Evolutionary conservation across 1,284 basidiomycete species (phyloP), one percentile per base, ranked within the genome.

Genomic region (Cystobasidium sp.): DNA sequence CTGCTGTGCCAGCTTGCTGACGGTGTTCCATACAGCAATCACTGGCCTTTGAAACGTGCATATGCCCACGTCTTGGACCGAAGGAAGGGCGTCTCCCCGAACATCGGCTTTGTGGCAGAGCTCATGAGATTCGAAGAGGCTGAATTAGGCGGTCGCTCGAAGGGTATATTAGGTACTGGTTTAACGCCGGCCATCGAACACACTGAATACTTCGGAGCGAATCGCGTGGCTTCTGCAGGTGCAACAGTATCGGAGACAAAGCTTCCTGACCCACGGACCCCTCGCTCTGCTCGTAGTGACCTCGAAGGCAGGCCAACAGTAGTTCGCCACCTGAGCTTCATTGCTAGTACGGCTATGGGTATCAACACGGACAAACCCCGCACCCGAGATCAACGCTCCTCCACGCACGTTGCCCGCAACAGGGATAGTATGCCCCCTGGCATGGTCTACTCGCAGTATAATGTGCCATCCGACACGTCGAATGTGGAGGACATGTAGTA

Each of bases 21-120:
- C 5, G 5, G 5, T 31, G 18, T 7, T 49, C 4, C 46, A 9
- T 61, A 39, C 79, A 91, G 94, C 6, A 93, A 97, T 80, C 92
- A 94, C 78, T 97, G 95, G 95, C 91, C 93, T 8, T 87, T 98
- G 63, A 91, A 92, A 41, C 89, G 89, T 65, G 92, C 95, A 0
- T 98, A 97, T 81, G 85, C 89, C 0, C 95, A 93, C 81, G 95
- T 98, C 24, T 86, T 92, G 52, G 93, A 95, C 79, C 88, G 93
- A 9, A 88, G 96, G 59, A 91, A 91, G 77, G 92, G 91, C 77
- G 94, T 97, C 78, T 94, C 91, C n/a, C 95, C 96, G 9, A 98
- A 98, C 82, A 97, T 99, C 78, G 95, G 95, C 6, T 98, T 98
- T 82, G 93, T 98, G 44, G 93, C 92, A 14, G 95, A 97, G 83